Evolutionary conservation across 1,284 basidiomycete species (phyloP).

Genomic region (Termitomyces sp.): DNA sequence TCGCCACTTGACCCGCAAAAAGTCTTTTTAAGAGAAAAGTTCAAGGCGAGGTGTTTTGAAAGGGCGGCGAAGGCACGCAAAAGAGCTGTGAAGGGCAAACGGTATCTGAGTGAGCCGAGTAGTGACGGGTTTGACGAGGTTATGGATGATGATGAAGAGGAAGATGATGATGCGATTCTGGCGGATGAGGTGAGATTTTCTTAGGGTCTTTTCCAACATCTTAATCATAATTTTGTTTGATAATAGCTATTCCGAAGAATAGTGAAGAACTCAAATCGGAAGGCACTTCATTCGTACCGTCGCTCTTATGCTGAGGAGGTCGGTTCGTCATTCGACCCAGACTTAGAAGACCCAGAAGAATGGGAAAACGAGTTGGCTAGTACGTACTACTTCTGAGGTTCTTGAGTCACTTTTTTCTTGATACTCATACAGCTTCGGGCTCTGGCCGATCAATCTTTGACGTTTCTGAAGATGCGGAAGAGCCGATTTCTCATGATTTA

Average conservation of each 20-base stretch:
- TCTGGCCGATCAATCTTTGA: background rate
- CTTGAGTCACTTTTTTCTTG: background rate
- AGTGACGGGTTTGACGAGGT: slow-evolving; percentile 47
- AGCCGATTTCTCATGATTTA: slow-evolving; percentile 37
- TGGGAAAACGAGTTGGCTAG: slow-evolving; percentile 56
- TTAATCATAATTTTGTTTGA: slow-evolving; percentile 6
- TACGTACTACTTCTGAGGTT: slow-evolving; percentile 16
- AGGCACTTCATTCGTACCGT: slow-evolving; percentile 45
- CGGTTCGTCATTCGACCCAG: slow-evolving; percentile 69
- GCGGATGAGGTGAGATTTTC: slow-evolving; percentile 50
- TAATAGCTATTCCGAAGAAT: slow-evolving; percentile 61
- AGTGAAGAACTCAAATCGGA: slow-evolving; percentile 45
- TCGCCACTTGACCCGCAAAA: slow-evolving; percentile 29
- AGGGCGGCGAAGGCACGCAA: slow-evolving; percentile 50
- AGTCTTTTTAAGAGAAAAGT: slow-evolving; percentile 51
- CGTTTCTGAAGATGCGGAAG: slow-evolving; percentile 3
- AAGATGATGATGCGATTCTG: slow-evolving; percentile 47
- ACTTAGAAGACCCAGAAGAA: slow-evolving; percentile 50
- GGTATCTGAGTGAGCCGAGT: slow-evolving; percentile 32
- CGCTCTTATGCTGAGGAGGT: slow-evolving; percentile 64
- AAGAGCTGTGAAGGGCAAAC: slow-evolving; percentile 37
- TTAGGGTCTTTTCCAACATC: slow-evolving; percentile 1
- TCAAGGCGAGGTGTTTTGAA: slow-evolving; percentile 56
- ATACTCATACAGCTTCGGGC: background rate
- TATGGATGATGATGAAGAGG: slow-evolving; percentile 47